phyloP scores from a whole-genome alignment of 2,329 filamentous ascomycete genomes.

The Phoma sp. region DNA sequence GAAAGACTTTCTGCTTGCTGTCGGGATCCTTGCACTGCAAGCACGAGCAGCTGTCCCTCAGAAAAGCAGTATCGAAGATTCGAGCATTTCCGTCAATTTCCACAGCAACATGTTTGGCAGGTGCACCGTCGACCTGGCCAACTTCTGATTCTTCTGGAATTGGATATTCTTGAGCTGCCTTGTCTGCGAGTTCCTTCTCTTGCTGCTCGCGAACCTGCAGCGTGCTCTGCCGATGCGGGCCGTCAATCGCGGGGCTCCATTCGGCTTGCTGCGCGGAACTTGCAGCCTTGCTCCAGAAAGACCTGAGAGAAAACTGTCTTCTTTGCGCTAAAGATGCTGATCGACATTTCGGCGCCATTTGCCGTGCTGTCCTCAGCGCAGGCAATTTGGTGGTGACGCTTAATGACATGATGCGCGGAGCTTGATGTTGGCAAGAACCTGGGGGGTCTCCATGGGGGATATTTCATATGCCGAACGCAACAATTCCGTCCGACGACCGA shows the following conservation, averaged over 20 bases:
- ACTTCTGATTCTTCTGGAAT: constrained; percentile 15
- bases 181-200: constrained; percentile 24
- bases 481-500: constrained; percentile 17
- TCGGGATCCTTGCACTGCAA: constrained; percentile 64
- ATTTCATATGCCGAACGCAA: constrained; percentile 25
- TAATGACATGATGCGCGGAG: constrained; percentile 35
- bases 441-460: constrained; percentile 5
- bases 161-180: constrained; percentile 16
- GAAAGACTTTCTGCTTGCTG: constrained; percentile 70
- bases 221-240: constrained; percentile 30
- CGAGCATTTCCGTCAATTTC: constrained; percentile 42
- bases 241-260: constrained; percentile 30
- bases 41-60: constrained; percentile 68
- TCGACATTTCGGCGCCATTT: constrained; percentile 8
- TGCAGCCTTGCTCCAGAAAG: constrained; percentile 28
- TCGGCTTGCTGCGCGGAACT: constrained; percentile 25
- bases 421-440: constrained; percentile 4
- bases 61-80: constrained; percentile 45
- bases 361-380: constrained; percentile 14
- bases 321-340: constrained; percentile 6
- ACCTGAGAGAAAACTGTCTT: constrained; percentile 27
- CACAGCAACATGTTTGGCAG: constrained; percentile 40
- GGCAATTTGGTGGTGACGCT: constrained; percentile 33
- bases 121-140: constrained; percentile 32
- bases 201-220: constrained; percentile 26